A percentile compares a stretch with the other conserved stretches of the same genome.
These are phyloP conservation scores for Trichocomaceae sp. DNA, from an alignment of 2,329 filamentous ascomycete genomes.

Conservation along the genomic window DNA sequence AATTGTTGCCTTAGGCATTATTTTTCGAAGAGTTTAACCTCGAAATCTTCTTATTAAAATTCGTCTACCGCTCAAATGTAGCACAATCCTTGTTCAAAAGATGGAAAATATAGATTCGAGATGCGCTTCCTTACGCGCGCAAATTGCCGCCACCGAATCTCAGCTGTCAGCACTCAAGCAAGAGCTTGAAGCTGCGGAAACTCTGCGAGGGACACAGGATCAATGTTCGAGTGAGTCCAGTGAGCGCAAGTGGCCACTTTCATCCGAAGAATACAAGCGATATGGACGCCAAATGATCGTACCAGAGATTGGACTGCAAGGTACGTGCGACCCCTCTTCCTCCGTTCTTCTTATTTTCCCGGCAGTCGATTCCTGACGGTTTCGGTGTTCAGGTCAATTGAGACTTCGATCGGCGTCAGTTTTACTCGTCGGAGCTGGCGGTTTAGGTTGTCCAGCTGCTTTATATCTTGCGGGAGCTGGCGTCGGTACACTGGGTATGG, in stretches of 20 bases:
- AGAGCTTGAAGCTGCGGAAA: conserved; percentile 29
- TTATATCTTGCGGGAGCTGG: conserved; percentile 90
- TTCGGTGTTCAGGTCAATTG: conserved; percentile 58
- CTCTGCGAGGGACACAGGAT: conserved; percentile 16
- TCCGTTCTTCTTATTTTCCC: neutral
- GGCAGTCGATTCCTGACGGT: neutral
- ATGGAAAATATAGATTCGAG: conserved; percentile 7
- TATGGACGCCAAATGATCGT: conserved; percentile 91
- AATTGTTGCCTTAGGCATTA: neutral
- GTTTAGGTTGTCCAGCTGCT: conserved; percentile 84
- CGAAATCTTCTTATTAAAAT: neutral
- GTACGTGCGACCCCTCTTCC: conserved; percentile 41
- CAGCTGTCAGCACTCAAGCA: conserved; percentile 30
- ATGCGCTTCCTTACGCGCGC: conserved; percentile 27
- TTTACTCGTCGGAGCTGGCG: conserved; percentile 79
- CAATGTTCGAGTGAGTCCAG: neutral
- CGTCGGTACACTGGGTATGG: conserved; percentile 71
- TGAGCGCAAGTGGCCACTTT: conserved; percentile 58
- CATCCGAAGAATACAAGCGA: conserved; percentile 67
- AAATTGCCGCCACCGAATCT: conserved; percentile 33
- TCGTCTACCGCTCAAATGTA: neutral
- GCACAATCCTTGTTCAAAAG: neutral
- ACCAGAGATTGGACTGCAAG: conserved; percentile 68
- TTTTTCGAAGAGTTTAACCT: neutral
- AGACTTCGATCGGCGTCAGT: conserved; percentile 63